A percentile compares a stretch with the other conserved stretches of the same genome.
phyloP scores from a whole-genome alignment of 306 rosid species.

The Ochetophila trinervis region DNA sequence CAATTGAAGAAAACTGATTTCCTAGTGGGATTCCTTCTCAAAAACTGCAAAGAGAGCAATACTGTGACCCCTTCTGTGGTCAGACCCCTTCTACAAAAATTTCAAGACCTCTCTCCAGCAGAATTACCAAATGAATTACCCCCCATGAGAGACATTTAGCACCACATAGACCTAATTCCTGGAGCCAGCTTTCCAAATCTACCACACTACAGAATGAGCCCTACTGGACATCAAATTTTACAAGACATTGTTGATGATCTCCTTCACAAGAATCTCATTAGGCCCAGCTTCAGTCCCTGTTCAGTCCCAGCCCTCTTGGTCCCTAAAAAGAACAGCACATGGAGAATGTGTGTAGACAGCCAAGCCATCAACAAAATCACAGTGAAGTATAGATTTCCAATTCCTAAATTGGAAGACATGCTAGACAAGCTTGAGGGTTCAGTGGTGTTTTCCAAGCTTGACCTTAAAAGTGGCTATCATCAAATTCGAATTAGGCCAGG shows the following conservation, averaged over 20 bases:
- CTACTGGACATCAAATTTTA: too few species aligned
- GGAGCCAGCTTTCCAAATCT: neutral
- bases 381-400: slow-evolving; percentile 1
- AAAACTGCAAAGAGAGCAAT: neutral
- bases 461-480: too few species aligned
- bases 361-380: slow-evolving; percentile 4
- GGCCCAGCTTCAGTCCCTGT: too few species aligned
- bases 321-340: neutral
- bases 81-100: neutral
- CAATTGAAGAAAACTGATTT: too few species aligned
- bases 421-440: neutral
- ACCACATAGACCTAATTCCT: neutral
- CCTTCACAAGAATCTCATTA: too few species aligned
- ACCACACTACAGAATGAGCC: too few species aligned
- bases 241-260: too few species aligned
- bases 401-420: neutral
- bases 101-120: neutral
- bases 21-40: neutral
- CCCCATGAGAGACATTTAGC: neutral
- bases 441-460: too few species aligned
- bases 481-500: too few species aligned
- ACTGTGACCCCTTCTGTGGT: neutral
- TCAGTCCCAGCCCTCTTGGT: too few species aligned
- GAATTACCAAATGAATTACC: neutral
- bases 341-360: neutral